A percentile compares a stretch with the other conserved stretches of the same genome.
phyloP scores from a whole-genome alignment of 106 monocot genomes.

The Dioscorea alata region DNA sequence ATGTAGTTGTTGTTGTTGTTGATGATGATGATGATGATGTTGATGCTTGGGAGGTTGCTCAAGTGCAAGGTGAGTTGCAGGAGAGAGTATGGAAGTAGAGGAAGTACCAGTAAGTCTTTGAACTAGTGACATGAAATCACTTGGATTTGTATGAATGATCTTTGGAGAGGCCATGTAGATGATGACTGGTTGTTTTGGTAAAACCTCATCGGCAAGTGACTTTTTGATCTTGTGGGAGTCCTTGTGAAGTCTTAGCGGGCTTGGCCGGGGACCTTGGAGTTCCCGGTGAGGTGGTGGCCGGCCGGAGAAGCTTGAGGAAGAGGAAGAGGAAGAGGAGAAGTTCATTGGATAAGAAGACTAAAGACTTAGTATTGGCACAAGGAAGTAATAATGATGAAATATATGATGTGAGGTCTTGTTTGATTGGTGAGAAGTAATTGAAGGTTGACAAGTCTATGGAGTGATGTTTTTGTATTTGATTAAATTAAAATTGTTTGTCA shows the following conservation, averaged over 20 bases:
- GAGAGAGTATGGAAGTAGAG: constrained; percentile 18
- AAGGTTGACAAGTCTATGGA: too few relatives aligned
- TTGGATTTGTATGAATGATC: constrained; percentile 40
- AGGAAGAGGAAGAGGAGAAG: too few relatives aligned
- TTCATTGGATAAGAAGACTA: too few relatives aligned
- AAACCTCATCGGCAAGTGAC: constrained; percentile 1
- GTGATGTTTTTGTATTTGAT: too few relatives aligned
- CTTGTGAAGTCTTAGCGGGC: constrained; percentile 40
- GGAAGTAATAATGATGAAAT: too few relatives aligned
- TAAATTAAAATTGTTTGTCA: too few relatives aligned
- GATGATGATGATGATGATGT: not conserved
- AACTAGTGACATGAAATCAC: constrained; percentile 49
- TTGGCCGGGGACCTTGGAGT: constrained; percentile 55
- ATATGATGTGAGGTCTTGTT: too few relatives aligned
- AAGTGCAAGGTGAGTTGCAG: constrained; percentile 22
- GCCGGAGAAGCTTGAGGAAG: not conserved
- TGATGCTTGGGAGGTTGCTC: constrained; percentile 7
- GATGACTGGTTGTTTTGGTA: constrained; percentile 25
- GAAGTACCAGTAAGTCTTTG: constrained; percentile 43
- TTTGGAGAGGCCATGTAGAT: constrained; percentile 56
- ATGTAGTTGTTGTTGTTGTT: not conserved
- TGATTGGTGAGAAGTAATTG: too few relatives aligned
- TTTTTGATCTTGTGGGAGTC: constrained; percentile 54
- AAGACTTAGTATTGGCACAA: too few relatives aligned
- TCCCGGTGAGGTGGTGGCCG: constrained; percentile 15